Evolutionary conservation across 441 rosid species (phyloP).

Genomic region (Syzygium syzygioides): DNA sequence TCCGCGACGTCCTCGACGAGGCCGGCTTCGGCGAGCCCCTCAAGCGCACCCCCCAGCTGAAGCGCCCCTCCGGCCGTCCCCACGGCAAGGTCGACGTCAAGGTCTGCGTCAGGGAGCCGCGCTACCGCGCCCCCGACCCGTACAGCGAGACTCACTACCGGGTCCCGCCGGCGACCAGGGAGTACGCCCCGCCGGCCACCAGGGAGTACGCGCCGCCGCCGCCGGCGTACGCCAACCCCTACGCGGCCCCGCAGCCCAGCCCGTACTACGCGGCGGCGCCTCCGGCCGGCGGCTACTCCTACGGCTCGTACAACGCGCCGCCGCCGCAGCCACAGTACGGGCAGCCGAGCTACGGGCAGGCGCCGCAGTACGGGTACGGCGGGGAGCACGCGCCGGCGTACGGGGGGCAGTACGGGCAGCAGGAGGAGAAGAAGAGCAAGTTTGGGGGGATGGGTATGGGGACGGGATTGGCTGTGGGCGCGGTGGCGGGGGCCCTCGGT

Average conservation of each 20-base stretch:
- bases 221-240: slow-evolving; percentile 9
- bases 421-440: slow-evolving; percentile 48
- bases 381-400: slow-evolving; percentile 5
- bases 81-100: slow-evolving; percentile 69
- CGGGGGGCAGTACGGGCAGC: slow-evolving; percentile 9
- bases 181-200: slow-evolving; percentile 13
- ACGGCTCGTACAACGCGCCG: slow-evolving; percentile 15
- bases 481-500: slow-evolving; percentile 68
- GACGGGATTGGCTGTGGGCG: slow-evolving; percentile 78
- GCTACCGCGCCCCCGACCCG: slow-evolving; percentile 28
- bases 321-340: slow-evolving; percentile 14
- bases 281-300: slow-evolving; percentile 1
- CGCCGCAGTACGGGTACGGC: slow-evolving; percentile 25
- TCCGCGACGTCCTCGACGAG: slow-evolving; percentile 53
- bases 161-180: slow-evolving; percentile 29
- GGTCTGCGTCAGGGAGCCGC: slow-evolving; percentile 33
- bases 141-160: slow-evolving; percentile 33
- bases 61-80: slow-evolving; percentile 88
- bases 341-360: slow-evolving; percentile 9
- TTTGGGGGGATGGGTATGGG: slow-evolving; percentile 74
- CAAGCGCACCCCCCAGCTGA: slow-evolving; percentile 38
- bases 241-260: neutral
- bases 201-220: slow-evolving; percentile 23
- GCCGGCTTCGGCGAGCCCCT: slow-evolving; percentile 38
- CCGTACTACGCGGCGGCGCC: slow-evolving; percentile 3